These are phyloP conservation scores for Heliocybe sulcata DNA, from an alignment of 1,284 basidiomycete species.

Conservation along the genomic window DNA sequence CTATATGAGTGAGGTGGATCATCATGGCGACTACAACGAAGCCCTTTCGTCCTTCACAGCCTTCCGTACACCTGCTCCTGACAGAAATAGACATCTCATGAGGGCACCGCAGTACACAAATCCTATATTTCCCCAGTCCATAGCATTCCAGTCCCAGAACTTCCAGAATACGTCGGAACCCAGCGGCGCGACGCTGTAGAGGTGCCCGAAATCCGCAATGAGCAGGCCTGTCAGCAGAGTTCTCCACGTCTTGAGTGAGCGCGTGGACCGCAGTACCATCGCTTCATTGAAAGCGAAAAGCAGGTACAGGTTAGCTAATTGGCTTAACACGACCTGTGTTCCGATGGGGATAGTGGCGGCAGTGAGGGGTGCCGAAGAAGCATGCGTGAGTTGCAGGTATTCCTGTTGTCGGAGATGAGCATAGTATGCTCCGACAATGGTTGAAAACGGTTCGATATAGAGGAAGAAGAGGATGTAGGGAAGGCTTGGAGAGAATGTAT, in stretches of 20 bases:
- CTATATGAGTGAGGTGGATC: no score
- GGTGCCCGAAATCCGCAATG: conserved; percentile 42
- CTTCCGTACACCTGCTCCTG: conserved; percentile 22
- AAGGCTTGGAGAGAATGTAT: not conserved
- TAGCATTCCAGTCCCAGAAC: conserved; percentile 39
- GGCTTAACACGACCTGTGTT: conserved; percentile 33
- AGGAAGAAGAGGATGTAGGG: conserved; percentile 40
- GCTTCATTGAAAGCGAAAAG: conserved; percentile 48
- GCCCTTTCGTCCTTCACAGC: not conserved
- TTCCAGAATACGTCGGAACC: conserved; percentile 30
- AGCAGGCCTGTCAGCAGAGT: conserved; percentile 36
- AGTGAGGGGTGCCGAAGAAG: conserved; percentile 7
- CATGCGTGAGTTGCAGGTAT: no score
- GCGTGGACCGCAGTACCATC: conserved; percentile 38
- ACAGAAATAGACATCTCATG: conserved; percentile 30
- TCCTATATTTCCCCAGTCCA: conserved; percentile 48
- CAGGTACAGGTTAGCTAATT: conserved; percentile 44
- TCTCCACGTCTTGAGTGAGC: conserved; percentile 33
- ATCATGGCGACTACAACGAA: no score
- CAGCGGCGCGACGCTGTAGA: conserved; percentile 38
- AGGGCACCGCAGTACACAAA: conserved; percentile 41
- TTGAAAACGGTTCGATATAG: conserved; percentile 44
- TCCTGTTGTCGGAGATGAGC: conserved; percentile 29
- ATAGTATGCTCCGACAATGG: conserved; percentile 41
- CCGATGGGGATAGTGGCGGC: conserved; percentile 21